Evolutionary conservation across 163 green algal species (phyloP), one percentile per base, ranked within the genome.

Genomic region (Scenedesmus sp.): DNA sequence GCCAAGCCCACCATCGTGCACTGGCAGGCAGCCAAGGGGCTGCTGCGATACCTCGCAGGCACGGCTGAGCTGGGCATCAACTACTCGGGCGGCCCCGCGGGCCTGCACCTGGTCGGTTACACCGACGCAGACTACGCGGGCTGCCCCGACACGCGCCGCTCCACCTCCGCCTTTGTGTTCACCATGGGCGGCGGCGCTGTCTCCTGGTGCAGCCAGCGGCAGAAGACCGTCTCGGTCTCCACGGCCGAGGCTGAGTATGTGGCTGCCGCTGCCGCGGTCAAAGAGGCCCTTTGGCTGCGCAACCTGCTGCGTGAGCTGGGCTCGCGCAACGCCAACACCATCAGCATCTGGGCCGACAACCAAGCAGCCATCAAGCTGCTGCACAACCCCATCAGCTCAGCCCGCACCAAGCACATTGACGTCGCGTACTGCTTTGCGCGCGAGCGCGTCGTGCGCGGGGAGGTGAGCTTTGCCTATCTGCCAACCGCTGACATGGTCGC

Each of bases 161-260:
- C 66, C n/a, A 87, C 81, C n/a, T 77, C 81, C 5, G 84, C 76
- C 24, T 83, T 84, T 51, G 54, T 83, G 14, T 85, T 86, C 75
- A 63, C 54, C 4, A 45, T 82, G 13, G 14, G 58, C 47, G 80
- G 73, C 2, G 75, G 62, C 15, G 76, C 71, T 13, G 63, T 88
- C 26, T 77, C 53, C 50, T 90, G 85, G 82, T 42, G 15, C 17
- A 78, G 60, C 44, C 81, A 79, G 53, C 56, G 83, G 62, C 85
- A 90, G 50, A 29, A 31, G 3, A 84, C 82, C 10, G 85, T 90
- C n/a, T n/a, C n/a, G n/a, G 18, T 77, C 86, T 18, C 14, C 63
- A 88, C 80, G 17, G 50, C 63, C 9, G 82, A 90, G 73, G 77
- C 85, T 28, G 82, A 90, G 57, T 88, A 88, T 63, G 87, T 88